A percentile compares a stretch with the other conserved stretches of the same genome.
Conservation (phyloP, 495 filamentous ascomycete genomes). For the Talaromyces adpressus region DNA sequence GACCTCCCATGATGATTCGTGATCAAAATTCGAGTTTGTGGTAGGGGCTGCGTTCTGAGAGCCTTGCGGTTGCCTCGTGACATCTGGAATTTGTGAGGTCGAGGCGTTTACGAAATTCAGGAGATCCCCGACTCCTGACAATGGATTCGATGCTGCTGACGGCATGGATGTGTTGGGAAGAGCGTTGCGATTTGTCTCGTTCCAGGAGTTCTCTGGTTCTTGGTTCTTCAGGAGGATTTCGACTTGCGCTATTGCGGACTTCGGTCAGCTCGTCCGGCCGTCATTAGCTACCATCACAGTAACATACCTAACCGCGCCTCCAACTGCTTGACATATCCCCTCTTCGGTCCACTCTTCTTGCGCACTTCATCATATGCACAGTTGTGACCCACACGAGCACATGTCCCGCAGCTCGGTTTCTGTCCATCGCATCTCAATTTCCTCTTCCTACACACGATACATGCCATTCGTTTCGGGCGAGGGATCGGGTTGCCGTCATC, state of each 20-base stretch:
- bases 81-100: conserved; percentile 16
- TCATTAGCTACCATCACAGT: not conserved
- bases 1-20: conserved; percentile 74
- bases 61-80: conserved; percentile 19
- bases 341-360: conserved; percentile 95
- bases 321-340: conserved; percentile 95
- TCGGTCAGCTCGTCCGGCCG: not conserved
- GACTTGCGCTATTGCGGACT: conserved; percentile 66
- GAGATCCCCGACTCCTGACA: conserved; percentile 19
- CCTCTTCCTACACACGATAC: conserved; percentile 87
- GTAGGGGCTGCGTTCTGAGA: conserved; percentile 14
- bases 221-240: conserved; percentile 80
- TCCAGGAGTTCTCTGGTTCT: conserved; percentile 18
- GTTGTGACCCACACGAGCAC: conserved; percentile 77
- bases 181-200: conserved; percentile 13
- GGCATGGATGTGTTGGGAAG: conserved; percentile 14
- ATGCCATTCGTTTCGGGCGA: conserved; percentile 91
- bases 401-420: conserved; percentile 86
- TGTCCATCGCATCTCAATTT: conserved; percentile 75
- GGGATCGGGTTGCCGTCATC: conserved; percentile 59
- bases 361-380: conserved; percentile 95
- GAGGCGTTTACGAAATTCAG: conserved; percentile 12
- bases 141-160: conserved; percentile 9
- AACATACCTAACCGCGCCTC: conserved; percentile 83
- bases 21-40: conserved; percentile 25